Base-by-base conservation (phyloP, 495 filamentous ascomycete species). In the Astrothelium subdiscretum region DNA sequence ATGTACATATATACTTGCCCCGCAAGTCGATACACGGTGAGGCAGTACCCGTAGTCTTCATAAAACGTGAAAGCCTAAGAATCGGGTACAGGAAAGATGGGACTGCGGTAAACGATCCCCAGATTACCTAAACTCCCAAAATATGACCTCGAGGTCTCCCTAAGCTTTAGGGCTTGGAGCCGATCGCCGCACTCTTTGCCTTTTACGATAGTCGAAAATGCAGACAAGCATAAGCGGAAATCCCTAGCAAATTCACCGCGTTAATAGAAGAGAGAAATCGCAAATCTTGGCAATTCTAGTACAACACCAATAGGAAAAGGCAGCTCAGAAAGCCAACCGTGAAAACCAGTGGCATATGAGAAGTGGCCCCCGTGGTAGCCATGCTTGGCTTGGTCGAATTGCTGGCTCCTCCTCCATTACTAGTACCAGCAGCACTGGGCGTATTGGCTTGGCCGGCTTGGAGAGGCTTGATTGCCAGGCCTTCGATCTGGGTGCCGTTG, bases 391-490 rank as follows among this genome's bases (percentile, higher is more conserved):
- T 8, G 0, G 48, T 3, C 20, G 48, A 27, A 2, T 20, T 54
- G 22, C 11, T 27, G 22, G 12, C 20, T 4, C 12, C 8, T n/a
- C 48, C 48, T 0, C 57, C 63, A 40, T n/a, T n/a, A n/a, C 48
- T 64, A 5, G 66, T 59, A 40, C 64, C 66, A n/a, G 48, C 48
- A 26, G 20, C 22, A 69, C 78, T 72, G 2, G 87, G 85, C 15
- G 74, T 75, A 67, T 87, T 87, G 66, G 75, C 77, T 63, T 82
- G 66, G 48, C 79, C 83, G 32, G 75, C 70, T 4, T 73, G 62
- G 32, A 85, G 67, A 11, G 76, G 74, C 52, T 75, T 78, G 67
- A 88, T 82, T 4, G 77, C 73, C 31, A 91, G 68, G 26, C 73
- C 74, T 5, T 73, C 69, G 43, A 91, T 73, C 64, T 78, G 62